phyloP scores from a whole-genome alignment of 148 eudicot species.

The Rhododendron simsii region DNA sequence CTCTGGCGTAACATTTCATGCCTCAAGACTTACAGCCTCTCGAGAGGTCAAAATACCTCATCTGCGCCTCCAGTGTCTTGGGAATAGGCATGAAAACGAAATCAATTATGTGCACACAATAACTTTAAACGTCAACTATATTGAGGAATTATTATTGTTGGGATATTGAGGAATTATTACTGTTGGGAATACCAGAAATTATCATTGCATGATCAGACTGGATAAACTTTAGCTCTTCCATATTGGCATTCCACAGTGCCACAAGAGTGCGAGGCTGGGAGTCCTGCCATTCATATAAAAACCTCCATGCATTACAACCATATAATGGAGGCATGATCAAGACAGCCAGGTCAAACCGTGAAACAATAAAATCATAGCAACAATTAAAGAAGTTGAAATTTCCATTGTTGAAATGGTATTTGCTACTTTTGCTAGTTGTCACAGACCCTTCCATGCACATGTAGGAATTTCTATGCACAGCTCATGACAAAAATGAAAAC shows the following conservation, averaged over 20 bases:
- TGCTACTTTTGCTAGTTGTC: background rate
- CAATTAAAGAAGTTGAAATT: background rate
- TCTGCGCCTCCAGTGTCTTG: slow-evolving; percentile 45
- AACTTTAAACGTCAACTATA: background rate
- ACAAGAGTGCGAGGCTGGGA: slow-evolving; percentile 71
- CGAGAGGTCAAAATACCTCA: slow-evolving; percentile 30
- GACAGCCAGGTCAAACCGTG: background rate
- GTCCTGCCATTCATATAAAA: slow-evolving; percentile 46
- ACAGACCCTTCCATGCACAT: background rate
- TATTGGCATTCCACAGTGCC: slow-evolving; percentile 78
- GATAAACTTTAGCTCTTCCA: slow-evolving; percentile 68
- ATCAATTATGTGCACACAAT: background rate
- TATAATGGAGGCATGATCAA: background rate
- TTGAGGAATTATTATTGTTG: slow-evolving; percentile 43
- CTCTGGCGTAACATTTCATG: slow-evolving; percentile 1
- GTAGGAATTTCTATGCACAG: background rate
- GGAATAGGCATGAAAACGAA: slow-evolving; percentile 45
- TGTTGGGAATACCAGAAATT: slow-evolving; percentile 58
- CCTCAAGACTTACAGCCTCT: slow-evolving; percentile 43
- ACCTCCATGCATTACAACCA: background rate
- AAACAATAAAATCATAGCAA: background rate
- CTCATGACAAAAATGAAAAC: background rate
- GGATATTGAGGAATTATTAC: slow-evolving; percentile 45
- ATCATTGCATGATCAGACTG: slow-evolving; percentile 67
- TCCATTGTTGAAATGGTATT: background rate